Conservation (phyloP, 768 basidiomycete species). For the Cantharellus cinnabarinus region DNA sequence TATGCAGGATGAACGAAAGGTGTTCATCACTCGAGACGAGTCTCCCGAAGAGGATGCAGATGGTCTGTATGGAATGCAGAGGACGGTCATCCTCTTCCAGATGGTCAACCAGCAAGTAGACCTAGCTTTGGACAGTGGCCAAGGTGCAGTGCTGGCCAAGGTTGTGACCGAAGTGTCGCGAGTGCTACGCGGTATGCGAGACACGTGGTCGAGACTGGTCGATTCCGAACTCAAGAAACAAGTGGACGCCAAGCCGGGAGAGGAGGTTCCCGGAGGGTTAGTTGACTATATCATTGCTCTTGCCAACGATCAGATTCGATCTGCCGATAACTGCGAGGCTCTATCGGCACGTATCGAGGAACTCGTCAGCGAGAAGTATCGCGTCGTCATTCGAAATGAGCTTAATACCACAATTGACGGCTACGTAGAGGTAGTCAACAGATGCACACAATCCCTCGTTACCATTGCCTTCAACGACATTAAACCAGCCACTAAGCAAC, state of each 20-base stretch:
- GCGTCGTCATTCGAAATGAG: slow-evolving; percentile 56
- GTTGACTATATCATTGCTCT: slow-evolving; percentile 93
- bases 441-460: slow-evolving; percentile 86
- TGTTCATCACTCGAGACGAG: slow-evolving; percentile 63
- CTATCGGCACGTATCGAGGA: slow-evolving; percentile 71
- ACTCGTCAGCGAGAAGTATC: slow-evolving; percentile 84
- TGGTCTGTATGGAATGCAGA: slow-evolving; percentile 76
- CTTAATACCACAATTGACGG: slow-evolving; percentile 96
- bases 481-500: slow-evolving; percentile 60
- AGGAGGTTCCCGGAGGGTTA: slow-evolving; percentile 69
- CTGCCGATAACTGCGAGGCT: slow-evolving; percentile 81
- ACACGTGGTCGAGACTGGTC: slow-evolving; percentile 67
- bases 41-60: slow-evolving; percentile 82
- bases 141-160: slow-evolving; percentile 78
- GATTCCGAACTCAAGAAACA: slow-evolving; percentile 77
- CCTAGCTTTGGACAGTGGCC: slow-evolving; percentile 84
- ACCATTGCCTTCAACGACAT: slow-evolving; percentile 91
- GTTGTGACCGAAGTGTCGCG: slow-evolving; percentile 77
- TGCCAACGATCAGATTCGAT: slow-evolving; percentile 94
- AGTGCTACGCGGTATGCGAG: slow-evolving; percentile 76
- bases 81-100: slow-evolving; percentile 89
- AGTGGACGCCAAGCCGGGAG: slow-evolving; percentile 46
- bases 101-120: slow-evolving; percentile 97
- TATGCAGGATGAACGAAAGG: slow-evolving; percentile 73
- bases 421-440: slow-evolving; percentile 94